These are phyloP conservation scores for Saccharum hybrid DNA, from an alignment of 202 grass and related monocot genomes.

Conservation along the genomic window DNA sequence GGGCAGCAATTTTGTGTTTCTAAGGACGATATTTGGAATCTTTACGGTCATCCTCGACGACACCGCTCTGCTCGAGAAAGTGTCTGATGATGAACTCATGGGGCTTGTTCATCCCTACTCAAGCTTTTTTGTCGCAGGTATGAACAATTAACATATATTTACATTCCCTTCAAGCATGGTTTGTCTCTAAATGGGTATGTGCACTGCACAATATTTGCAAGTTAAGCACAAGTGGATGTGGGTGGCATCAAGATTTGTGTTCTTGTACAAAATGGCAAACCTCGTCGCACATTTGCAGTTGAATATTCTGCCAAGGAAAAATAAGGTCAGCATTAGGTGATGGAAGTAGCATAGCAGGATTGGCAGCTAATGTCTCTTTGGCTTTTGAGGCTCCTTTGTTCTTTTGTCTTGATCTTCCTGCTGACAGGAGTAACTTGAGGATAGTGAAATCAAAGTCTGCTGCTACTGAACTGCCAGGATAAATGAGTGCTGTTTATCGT, in stretches of 20 bases:
- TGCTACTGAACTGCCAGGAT: neutral
- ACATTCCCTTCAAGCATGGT: neutral
- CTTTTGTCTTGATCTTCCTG: neutral
- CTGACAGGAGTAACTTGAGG: neutral
- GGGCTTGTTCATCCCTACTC: constrained; percentile 8
- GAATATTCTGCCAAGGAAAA: neutral
- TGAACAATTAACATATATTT: neutral
- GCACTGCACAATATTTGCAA: constrained; percentile 1
- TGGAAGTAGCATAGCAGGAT: neutral
- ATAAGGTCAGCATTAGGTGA: neutral
- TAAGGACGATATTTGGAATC: neutral
- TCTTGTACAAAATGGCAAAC: neutral
- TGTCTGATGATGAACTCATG: neutral
- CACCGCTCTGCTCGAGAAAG: neutral
- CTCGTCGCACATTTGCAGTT: neutral
- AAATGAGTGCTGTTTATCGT: neutral
- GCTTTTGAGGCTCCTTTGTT: neutral
- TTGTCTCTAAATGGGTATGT: neutral
- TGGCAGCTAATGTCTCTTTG: neutral
- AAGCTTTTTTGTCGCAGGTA: constrained; percentile 33
- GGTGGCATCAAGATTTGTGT: neutral
- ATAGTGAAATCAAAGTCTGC: neutral
- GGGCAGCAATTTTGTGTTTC: neutral
- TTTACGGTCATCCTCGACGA: neutral
- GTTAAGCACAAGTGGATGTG: neutral